Evolutionary conservation across 2,329 filamentous ascomycete genomes (phyloP), one percentile per base, ranked within the genome.

Genomic region (Aspergillus neotritici): DNA sequence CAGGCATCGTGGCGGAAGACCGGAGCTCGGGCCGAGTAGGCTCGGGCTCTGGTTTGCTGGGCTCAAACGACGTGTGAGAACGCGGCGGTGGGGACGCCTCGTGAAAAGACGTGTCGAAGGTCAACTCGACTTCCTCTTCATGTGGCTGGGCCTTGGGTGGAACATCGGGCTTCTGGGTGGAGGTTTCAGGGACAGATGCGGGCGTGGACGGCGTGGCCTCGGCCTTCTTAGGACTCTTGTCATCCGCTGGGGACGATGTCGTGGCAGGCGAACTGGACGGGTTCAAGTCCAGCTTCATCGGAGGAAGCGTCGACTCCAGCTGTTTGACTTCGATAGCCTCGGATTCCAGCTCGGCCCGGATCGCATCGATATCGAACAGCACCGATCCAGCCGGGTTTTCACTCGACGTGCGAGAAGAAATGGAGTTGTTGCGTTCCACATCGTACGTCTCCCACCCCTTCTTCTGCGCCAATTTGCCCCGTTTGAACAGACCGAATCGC

Each of bases 371-470:
- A 58, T 98, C 93, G 58, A 98, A 98, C 35, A 98, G 75, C 7
- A 97, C 84, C 29, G 72, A 72, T 14, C 64, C 64, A 12, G 67
- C 53, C 37, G 51, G 56, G 32, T 46, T 53, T 8, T 64, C 60
- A 13, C 34, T 54, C 4, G 62, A 57, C 35, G 52, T 49, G 10
- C 51, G 55, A 32, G 55, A 25, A 8, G 21, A 40, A 12, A 58
- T 60, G 14, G 59, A 55, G 31, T 61, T 56, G 11, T 57, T 61
- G 28, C 63, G 53, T 35, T 69, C 58, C 34, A 94, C 86, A 61
- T 96, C 85, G 63, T 96, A 96, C 7, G 88, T 88, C 65, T 97
- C 91, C 91, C 91, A 96, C 42, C 87, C 86, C 60, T 89, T 88
- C 68, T 89, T 90, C 60, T 89, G 78, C 1, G 76, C 74, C 33